Evolutionary conservation across 1,284 basidiomycete species (phyloP).

Genomic region (Athelia psychrophila): DNA sequence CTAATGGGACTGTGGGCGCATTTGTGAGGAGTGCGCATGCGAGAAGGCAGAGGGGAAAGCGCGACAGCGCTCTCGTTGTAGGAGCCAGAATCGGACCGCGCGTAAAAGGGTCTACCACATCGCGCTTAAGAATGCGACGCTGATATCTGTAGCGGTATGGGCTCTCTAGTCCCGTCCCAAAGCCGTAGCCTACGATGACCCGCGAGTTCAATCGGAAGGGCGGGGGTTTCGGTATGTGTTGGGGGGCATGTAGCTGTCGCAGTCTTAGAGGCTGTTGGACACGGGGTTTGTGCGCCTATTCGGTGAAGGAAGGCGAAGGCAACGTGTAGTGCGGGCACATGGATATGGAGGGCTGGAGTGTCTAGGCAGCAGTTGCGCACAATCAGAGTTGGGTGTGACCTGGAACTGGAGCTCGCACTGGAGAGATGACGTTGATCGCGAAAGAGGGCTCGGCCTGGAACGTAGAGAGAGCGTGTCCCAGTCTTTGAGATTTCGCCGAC

Average conservation of each 20-base stretch:
- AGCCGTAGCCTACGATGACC: neutral
- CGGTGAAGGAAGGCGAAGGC: conserved; percentile 6
- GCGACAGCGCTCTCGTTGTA: too few relatives aligned
- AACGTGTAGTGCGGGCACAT: conserved; percentile 1
- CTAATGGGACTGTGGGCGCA: neutral
- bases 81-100: neutral
- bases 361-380: neutral
- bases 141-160: neutral
- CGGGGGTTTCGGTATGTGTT: conserved; percentile 27
- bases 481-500: too few relatives aligned
- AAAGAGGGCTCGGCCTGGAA: neutral
- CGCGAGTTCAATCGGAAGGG: conserved; percentile 33
- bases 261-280: conserved; percentile 25
- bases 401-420: conserved; percentile 14
- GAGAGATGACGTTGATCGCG: conserved; percentile 5
- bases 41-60: neutral
- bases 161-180: too few relatives aligned
- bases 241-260: conserved; percentile 24
- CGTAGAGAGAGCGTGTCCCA: neutral
- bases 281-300: neutral
- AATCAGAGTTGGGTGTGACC: conserved; percentile 6
- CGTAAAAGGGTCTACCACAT: too few relatives aligned
- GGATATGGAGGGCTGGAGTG: neutral
- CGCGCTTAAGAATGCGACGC: neutral
- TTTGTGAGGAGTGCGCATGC: neutral